Percentiles rank a stretch among this genome's conserved stretches.
phyloP scores from a whole-genome alignment of 169 alveolate genomes.

The Plasmodium adleri region DNA sequence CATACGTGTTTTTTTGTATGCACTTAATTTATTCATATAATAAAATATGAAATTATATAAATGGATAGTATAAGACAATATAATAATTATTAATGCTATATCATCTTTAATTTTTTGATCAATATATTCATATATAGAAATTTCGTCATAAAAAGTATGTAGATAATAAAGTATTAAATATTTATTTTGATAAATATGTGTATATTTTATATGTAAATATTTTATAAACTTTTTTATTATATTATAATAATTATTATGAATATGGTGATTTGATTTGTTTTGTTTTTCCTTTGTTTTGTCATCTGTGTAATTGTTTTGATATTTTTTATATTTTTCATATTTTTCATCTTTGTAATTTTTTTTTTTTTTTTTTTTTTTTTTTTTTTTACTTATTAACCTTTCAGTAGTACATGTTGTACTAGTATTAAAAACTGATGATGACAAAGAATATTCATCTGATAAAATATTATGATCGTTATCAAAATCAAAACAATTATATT shows the following conservation, averaged over 20 bases:
- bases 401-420: background rate
- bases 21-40: conserved; percentile 42
- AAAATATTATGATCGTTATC: conserved; percentile 5
- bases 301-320: background rate
- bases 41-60: conserved; percentile 64
- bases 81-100: conserved; percentile 26
- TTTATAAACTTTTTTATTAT: conserved; percentile 29
- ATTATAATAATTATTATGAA: conserved; percentile 24
- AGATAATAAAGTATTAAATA: conserved; percentile 38
- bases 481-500: conserved; percentile 36
- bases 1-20: background rate
- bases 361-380: background rate
- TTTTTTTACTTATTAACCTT: background rate
- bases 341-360: background rate
- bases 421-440: background rate
- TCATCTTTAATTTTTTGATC: conserved; percentile 46
- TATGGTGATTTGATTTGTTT: background rate
- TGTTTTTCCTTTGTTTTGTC: background rate
- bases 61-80: conserved; percentile 37
- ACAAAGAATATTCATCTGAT: conserved; percentile 14
- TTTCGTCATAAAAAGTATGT: conserved; percentile 67
- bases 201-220: conserved; percentile 67
- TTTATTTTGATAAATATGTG: conserved; percentile 61
- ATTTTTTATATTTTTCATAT: background rate
- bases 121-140: conserved; percentile 29